phyloP scores from a whole-genome alignment of 257 asterid genomes.

The Nyctanthes arbortristis region DNA sequence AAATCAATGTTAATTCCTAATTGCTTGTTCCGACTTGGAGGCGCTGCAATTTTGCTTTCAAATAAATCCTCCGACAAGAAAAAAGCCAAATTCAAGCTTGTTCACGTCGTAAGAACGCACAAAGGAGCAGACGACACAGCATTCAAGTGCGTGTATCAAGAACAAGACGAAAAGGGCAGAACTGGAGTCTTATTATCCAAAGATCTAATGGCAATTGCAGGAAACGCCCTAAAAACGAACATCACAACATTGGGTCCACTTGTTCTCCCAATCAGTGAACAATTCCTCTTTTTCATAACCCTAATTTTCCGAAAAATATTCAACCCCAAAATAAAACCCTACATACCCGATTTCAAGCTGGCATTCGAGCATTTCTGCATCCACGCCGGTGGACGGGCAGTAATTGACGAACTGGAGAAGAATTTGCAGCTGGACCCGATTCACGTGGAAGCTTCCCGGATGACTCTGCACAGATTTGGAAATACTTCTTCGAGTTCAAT shows the following conservation, averaged over 20 bases:
- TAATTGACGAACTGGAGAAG: conserved; percentile 47
- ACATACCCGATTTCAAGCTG: conserved; percentile 44
- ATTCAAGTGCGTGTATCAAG: conserved; percentile 36
- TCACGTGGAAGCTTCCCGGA: conserved; percentile 41
- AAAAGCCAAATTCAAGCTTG: conserved; percentile 39
- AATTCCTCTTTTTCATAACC: conserved; percentile 30
- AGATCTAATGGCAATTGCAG: conserved; percentile 41
- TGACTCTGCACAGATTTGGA: conserved; percentile 48
- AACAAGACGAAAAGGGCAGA: conserved; percentile 33
- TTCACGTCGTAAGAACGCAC: conserved; percentile 36
- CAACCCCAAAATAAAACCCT: conserved; percentile 25
- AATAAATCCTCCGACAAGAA: conserved; percentile 27
- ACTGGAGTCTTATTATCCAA: conserved; percentile 43
- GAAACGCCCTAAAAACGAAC: conserved; percentile 38
- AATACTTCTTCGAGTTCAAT: conserved; percentile 52
- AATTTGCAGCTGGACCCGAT: conserved; percentile 30
- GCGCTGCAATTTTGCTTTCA: conserved; percentile 34
- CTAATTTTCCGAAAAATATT: conserved; percentile 22
- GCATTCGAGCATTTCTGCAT: conserved; percentile 48
- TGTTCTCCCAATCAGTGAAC: conserved; percentile 42
- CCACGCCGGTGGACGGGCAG: conserved; percentile 49
- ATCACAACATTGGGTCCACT: conserved; percentile 45
- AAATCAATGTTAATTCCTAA: conserved; percentile 49
- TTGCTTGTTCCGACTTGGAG: conserved; percentile 44
- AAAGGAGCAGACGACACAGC: conserved; percentile 37